phyloP scores from a whole-genome alignment of 202 grass and related monocot species.

The Hordeum pubiflorum region DNA sequence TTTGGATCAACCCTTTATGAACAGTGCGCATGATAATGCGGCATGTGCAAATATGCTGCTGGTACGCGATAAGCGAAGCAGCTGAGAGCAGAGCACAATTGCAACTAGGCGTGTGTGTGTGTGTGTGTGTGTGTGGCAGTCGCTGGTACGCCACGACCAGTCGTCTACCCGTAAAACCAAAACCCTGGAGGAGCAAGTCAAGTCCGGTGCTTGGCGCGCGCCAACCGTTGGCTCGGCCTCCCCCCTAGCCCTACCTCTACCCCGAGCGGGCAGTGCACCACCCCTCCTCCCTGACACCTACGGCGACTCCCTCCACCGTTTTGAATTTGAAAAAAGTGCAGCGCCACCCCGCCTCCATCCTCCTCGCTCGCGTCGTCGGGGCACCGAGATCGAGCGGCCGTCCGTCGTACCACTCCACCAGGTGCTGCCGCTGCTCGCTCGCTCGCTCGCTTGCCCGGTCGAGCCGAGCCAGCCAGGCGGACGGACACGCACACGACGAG shows the following conservation, averaged over 20 bases:
- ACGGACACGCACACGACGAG: neutral
- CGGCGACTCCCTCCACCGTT: constrained; percentile 26
- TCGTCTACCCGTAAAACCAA: no score
- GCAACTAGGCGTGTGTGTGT: no score
- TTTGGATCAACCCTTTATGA: no score
- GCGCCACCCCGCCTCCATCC: neutral
- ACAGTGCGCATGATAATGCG: no score
- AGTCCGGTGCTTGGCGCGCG: neutral
- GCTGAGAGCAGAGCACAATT: no score
- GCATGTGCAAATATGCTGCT: no score
- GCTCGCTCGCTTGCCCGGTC: neutral
- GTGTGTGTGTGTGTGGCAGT: no score
- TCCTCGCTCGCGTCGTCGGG: neutral
- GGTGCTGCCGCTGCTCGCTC: neutral
- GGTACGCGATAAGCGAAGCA: no score
- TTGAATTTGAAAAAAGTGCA: constrained; percentile 44
- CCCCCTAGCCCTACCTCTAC: neutral
- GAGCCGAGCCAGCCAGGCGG: no score
- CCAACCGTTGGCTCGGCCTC: neutral
- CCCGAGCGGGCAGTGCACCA: neutral
- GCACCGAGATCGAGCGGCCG: neutral
- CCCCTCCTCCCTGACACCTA: constrained; percentile 11
- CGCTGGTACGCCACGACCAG: no score
- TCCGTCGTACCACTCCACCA: neutral
- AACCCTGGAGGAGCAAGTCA: neutral